These are phyloP conservation scores for Kondoa subrosea DNA, from an alignment of 768 basidiomycete species.

Conservation along the genomic window DNA sequence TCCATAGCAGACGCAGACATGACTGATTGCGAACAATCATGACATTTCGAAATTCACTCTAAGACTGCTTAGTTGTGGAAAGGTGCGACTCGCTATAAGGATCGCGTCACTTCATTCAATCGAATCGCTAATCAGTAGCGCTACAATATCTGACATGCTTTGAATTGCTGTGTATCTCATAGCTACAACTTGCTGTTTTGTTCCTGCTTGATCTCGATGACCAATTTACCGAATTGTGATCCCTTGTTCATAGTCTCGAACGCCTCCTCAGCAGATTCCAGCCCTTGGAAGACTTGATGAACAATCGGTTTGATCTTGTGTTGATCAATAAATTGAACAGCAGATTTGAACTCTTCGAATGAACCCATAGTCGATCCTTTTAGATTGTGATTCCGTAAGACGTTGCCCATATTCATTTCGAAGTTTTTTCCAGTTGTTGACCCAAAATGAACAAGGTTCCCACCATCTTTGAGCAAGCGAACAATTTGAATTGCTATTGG, in stretches of 20 bases:
- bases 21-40: no score
- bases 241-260: constrained; percentile 46
- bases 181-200: background rate
- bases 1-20: background rate
- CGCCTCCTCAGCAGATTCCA: constrained; percentile 49
- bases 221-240: background rate
- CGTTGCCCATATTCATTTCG: constrained; percentile 57
- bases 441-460: constrained; percentile 18
- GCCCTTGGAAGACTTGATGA: constrained; percentile 51
- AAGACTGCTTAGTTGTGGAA: no score
- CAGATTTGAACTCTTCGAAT: constrained; percentile 51
- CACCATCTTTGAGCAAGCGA: constrained; percentile 38
- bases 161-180: no score
- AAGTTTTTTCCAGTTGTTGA: constrained; percentile 42
- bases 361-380: constrained; percentile 76
- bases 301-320: constrained; percentile 55
- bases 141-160: no score
- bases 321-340: constrained; percentile 50
- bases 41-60: no score
- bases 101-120: no score
- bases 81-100: no score
- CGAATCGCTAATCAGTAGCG: no score
- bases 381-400: constrained; percentile 55
- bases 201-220: background rate
- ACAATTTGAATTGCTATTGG: constrained; percentile 43